Percentiles rank a stretch among this genome's conserved stretches.
phyloP scores from a whole-genome alignment of 116 monocot species.

The Dioscorea cayenensis region DNA sequence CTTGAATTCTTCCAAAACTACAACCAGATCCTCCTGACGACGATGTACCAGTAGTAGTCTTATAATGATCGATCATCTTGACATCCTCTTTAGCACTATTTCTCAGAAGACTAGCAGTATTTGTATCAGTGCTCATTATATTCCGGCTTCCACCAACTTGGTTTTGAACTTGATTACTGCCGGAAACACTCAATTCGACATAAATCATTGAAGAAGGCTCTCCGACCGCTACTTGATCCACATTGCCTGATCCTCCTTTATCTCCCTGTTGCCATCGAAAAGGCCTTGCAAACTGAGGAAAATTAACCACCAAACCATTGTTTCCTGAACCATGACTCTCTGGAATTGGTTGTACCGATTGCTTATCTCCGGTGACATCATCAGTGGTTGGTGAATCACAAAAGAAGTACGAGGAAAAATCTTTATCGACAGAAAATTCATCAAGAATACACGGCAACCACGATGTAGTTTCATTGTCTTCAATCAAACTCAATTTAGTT shows the following conservation, averaged over 20 bases:
- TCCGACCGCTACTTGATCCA: slow-evolving; percentile 11
- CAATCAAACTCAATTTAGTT: slow-evolving; percentile 17
- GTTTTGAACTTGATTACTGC: slow-evolving; percentile 40
- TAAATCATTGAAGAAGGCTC: slow-evolving; percentile 30
- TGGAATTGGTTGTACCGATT: background rate
- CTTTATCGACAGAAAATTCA: slow-evolving; percentile 49
- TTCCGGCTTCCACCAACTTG: slow-evolving; percentile 1
- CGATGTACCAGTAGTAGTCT: slow-evolving; percentile 37
- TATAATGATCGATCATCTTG: slow-evolving; percentile 9
- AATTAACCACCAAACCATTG: slow-evolving; percentile 17
- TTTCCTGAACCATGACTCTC: slow-evolving; percentile 5
- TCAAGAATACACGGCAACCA: slow-evolving; percentile 62
- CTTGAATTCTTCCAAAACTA: slow-evolving; percentile 29
- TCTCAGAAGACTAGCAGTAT: background rate
- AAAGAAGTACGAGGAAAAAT: slow-evolving; percentile 55
- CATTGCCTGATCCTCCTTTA: slow-evolving; percentile 6
- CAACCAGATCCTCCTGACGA: slow-evolving; percentile 50
- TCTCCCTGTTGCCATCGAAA: background rate
- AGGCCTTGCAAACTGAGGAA: slow-evolving; percentile 29
- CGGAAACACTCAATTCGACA: slow-evolving; percentile 40
- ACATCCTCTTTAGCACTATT: slow-evolving; percentile 3
- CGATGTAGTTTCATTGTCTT: slow-evolving; percentile 40
- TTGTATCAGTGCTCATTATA: slow-evolving; percentile 12
- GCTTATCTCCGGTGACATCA: slow-evolving; percentile 6
- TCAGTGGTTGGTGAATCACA: slow-evolving; percentile 28